phyloP scores from a whole-genome alignment of 1,139 yeast species.

The Debaryomycetaceae sp. region DNA sequence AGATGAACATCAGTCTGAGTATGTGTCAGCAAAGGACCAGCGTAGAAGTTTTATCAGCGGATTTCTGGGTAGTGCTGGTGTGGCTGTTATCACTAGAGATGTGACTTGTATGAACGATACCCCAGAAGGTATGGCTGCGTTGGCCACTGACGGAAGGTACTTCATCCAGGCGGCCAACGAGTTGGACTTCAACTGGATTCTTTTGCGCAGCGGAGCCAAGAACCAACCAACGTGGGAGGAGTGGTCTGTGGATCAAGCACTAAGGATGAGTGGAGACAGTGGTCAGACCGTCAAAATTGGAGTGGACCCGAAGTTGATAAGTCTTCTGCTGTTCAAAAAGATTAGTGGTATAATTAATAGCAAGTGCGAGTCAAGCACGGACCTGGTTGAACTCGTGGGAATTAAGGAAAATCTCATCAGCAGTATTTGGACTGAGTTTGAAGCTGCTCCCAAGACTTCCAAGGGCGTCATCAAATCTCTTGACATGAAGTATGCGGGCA shows the following conservation, averaged over 20 bases:
- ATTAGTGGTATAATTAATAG: slow-evolving; percentile 20
- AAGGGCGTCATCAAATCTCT: slow-evolving; percentile 44
- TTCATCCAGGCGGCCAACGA: slow-evolving; percentile 88
- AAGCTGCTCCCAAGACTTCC: slow-evolving; percentile 46
- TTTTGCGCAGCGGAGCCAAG: slow-evolving; percentile 74
- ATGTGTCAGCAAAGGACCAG: slow-evolving; percentile 76
- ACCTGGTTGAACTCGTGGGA: slow-evolving; percentile 59
- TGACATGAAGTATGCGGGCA: slow-evolving; percentile 47
- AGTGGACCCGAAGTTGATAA: slow-evolving; percentile 63
- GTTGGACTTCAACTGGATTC: slow-evolving; percentile 82
- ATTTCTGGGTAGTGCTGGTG: slow-evolving; percentile 93
- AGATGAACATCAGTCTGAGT: slow-evolving; percentile 81
- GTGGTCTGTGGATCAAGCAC: slow-evolving; percentile 70
- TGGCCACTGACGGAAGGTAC: slow-evolving; percentile 94
- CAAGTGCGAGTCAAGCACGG: slow-evolving; percentile 21
- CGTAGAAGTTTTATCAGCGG: slow-evolving; percentile 84
- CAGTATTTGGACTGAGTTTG: slow-evolving; percentile 62
- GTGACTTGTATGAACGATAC: slow-evolving; percentile 51
- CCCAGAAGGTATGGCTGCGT: slow-evolving; percentile 69
- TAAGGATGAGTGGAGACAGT: slow-evolving; percentile 44
- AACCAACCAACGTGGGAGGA: slow-evolving; percentile 85
- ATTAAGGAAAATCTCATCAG: slow-evolving; percentile 72
- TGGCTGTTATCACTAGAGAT: slow-evolving; percentile 81
- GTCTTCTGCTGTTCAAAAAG: slow-evolving; percentile 38
- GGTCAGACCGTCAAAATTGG: slow-evolving; percentile 43